Conservation (phyloP, 148 eudicot species). For the Rhododendron henanense region DNA sequence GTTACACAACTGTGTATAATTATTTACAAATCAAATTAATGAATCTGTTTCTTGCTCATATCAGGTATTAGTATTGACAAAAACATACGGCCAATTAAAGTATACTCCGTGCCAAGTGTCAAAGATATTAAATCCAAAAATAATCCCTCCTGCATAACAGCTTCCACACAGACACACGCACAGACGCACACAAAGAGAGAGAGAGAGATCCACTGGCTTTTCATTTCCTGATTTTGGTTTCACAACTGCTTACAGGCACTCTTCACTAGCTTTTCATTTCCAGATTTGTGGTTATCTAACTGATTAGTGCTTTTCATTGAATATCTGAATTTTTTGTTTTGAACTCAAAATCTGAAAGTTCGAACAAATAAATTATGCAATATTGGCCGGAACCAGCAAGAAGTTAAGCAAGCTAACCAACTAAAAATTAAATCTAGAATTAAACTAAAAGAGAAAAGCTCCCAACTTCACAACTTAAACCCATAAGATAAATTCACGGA, state of each 20-base stretch:
- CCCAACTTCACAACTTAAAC: not conserved
- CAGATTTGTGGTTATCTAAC: not conserved
- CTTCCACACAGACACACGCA: not conserved
- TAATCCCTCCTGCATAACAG: not conserved
- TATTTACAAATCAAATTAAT: not conserved
- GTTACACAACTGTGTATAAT: not conserved
- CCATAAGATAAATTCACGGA: not conserved
- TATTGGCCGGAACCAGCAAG: not conserved
- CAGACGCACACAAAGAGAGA: not conserved
- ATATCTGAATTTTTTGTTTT: not conserved
- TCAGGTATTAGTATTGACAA: too few relatives aligned
- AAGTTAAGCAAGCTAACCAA: not conserved
- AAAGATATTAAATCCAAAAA: not conserved
- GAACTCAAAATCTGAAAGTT: not conserved
- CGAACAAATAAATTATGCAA: not conserved
- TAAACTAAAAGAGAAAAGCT: not conserved
- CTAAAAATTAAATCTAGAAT: not conserved
- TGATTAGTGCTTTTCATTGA: not conserved
- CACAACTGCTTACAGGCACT: not conserved
- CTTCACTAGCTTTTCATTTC: not conserved
- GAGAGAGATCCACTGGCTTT: not conserved
- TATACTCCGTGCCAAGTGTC: not conserved
- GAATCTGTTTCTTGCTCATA: not conserved
- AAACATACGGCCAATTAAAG: not conserved
- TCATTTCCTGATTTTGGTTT: not conserved